Evolutionary conservation across 768 basidiomycete species (phyloP), one percentile per base, ranked within the genome.

Genomic region (Hygrophorus pudorinus): DNA sequence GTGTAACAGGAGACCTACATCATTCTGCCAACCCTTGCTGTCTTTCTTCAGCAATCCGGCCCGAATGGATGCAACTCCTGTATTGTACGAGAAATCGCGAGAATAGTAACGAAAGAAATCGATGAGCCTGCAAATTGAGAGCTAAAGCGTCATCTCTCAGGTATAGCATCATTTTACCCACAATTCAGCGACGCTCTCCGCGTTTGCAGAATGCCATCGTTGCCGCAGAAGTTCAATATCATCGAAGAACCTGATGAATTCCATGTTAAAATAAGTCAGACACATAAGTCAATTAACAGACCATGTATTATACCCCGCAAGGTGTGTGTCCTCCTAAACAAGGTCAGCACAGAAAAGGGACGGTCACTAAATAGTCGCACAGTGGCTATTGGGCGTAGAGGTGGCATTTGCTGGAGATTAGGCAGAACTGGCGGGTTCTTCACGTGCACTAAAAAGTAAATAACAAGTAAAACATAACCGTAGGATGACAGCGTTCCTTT

Each of bases 91-190:
- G 65, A 97, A 99, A 59, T 93, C 91, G 47, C 90, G 82, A 40
- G 90, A 82, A 66, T 85, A 99, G 62, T 91, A 97, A 54, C 85
- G 85, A 75, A 94, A 99, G 64, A 99, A 97, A 62, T 97, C 94
- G 58, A 96, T 89, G 63, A 99, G 68, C 57, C 92, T 96, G 54
- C 30, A 52, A 44, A 7, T 27, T 24, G 28, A 38, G 35, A 56
- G 50, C 48, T 18, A 54, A 36, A 31, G 45, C 32, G 18, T 9
- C 34, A 39, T n/a, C 12, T 36, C 32, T 18, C 10, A 30, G 24
- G 11, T 39, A 30, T 12, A 37, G 35, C 29, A n/a, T 13, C 17
- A 32, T 35, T 29, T 35, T n/a, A 71, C 82, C 50, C 56, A 90
- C 89, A 99, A 67, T 62, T 97, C 91, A 49, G 91, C 94, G 44